Evolutionary conservation across 768 basidiomycete genomes (phyloP).

Genomic region (Serendipita sp.): DNA sequence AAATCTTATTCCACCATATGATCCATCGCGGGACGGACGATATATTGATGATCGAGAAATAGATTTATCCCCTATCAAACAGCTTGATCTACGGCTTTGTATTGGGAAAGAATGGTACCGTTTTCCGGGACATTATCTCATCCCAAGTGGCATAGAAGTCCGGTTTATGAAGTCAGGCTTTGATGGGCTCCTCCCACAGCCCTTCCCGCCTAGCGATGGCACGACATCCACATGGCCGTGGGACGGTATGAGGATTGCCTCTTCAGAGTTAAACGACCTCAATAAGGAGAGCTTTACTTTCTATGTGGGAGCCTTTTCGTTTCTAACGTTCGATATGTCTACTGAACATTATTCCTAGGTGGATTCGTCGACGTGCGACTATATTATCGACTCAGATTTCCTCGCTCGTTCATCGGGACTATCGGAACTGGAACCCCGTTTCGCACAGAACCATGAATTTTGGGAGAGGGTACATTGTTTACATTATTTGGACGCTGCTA

Average conservation of each 20-base stretch:
- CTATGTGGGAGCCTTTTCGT: constrained; percentile 42
- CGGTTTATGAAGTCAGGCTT: constrained; percentile 88
- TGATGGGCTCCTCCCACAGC: constrained; percentile 71
- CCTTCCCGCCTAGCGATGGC: constrained; percentile 40
- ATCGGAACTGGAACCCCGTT: constrained; percentile 62
- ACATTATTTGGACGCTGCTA: constrained; percentile 68
- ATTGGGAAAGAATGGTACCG: constrained; percentile 93
- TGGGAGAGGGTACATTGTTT: constrained; percentile 77
- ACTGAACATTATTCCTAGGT: constrained; percentile 31
- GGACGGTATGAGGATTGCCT: constrained; percentile 44
- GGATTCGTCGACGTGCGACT: constrained; percentile 59
- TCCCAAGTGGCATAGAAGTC: constrained; percentile 71
- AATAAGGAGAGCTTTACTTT: constrained; percentile 65
- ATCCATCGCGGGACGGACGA: constrained; percentile 27
- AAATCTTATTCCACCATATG: constrained; percentile 38
- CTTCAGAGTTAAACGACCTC: constrained; percentile 66
- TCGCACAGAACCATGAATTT: constrained; percentile 40
- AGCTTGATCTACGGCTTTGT: constrained; percentile 65
- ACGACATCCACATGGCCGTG: constrained; percentile 34
- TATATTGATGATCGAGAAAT: constrained; percentile 30
- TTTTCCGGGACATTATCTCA: constrained; percentile 79
- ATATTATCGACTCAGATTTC: constrained; percentile 82
- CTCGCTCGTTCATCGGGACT: constrained; percentile 25
- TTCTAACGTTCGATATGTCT: not conserved
- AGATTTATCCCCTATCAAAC: constrained; percentile 50